A percentile compares a stretch with the other conserved stretches of the same genome.
Evolutionary conservation across 2,329 filamentous ascomycete genomes (phyloP).

Genomic region (Talaromyces sp.): DNA sequence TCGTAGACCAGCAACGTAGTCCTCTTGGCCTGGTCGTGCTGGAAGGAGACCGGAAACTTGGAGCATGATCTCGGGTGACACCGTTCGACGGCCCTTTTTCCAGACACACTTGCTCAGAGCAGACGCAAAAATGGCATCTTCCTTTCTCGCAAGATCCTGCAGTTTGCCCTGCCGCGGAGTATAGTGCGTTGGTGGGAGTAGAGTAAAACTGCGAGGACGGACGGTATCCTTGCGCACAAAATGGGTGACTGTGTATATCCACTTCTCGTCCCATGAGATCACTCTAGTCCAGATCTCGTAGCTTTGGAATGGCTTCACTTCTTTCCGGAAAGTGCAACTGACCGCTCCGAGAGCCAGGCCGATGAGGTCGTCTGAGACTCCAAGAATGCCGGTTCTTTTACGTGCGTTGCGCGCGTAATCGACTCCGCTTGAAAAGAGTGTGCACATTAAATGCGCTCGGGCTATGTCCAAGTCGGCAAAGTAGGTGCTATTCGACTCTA

Average conservation of each 20-base stretch:
- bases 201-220: constrained; percentile 11
- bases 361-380: constrained; percentile 11
- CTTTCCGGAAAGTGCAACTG: constrained; percentile 17
- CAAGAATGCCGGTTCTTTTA: constrained; percentile 9
- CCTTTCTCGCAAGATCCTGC: constrained; percentile 11
- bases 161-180: constrained; percentile 11
- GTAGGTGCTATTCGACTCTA: constrained; percentile 50
- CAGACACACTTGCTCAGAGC: constrained; percentile 14
- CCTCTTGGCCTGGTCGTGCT: constrained; percentile 12
- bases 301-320: constrained; percentile 18
- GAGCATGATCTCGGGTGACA: constrained; percentile 31
- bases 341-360: constrained; percentile 17
- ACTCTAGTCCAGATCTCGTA: constrained; percentile 23
- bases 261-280: constrained; percentile 25
- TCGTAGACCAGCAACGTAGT: constrained; percentile 6
- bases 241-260: constrained; percentile 26
- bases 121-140: constrained; percentile 14
- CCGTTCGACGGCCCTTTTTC: constrained; percentile 16
- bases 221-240: constrained; percentile 18
- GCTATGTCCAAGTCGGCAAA: constrained; percentile 52
- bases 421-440: constrained; percentile 12
- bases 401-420: constrained; percentile 13
- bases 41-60: constrained; percentile 15
- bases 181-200: constrained; percentile 5
- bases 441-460: constrained; percentile 44